Conservation (phyloP, 139 green algal genomes). For the Pleodorina starrii region DNA sequence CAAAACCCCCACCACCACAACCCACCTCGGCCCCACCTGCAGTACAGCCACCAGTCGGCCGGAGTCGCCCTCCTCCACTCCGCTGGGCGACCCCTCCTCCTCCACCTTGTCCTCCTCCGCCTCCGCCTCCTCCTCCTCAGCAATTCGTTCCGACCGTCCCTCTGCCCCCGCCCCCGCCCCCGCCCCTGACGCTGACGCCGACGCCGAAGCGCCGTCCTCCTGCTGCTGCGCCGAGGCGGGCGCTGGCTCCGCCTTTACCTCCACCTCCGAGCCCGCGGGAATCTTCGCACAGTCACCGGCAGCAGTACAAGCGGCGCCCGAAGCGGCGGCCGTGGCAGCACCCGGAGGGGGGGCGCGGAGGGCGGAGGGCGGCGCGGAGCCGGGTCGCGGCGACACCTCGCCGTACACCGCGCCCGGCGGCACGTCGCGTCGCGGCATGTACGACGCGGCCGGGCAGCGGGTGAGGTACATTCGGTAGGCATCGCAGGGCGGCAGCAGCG, state of each 20-base stretch:
- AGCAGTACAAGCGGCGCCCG: neutral
- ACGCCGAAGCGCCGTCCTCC: too few relatives aligned
- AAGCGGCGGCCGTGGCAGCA: neutral
- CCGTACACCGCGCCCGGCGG: neutral
- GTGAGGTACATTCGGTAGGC: constrained; percentile 76
- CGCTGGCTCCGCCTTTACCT: too few relatives aligned
- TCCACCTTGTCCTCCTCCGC: neutral
- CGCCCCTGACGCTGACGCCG: too few relatives aligned
- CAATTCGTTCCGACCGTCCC: neutral
- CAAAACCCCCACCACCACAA: too few relatives aligned
- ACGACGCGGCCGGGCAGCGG: constrained; percentile 26
- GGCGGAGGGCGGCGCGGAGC: neutral
- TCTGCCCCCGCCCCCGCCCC: neutral
- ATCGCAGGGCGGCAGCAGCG: constrained; percentile 83
- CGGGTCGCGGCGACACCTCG: constrained; percentile 25
- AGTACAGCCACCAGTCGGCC: constrained; percentile 29
- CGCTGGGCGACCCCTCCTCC: neutral
- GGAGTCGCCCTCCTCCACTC: neutral
- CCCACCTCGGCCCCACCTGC: neutral
- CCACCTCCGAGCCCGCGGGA: too few relatives aligned
- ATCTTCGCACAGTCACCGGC: neutral
- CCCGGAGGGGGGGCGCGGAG: neutral
- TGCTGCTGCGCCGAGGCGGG: too few relatives aligned
- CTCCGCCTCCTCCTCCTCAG: neutral
- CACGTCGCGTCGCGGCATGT: neutral